Evolutionary conservation across 768 basidiomycete genomes (phyloP).

Genomic region (Crassisporium funariophilum): DNA sequence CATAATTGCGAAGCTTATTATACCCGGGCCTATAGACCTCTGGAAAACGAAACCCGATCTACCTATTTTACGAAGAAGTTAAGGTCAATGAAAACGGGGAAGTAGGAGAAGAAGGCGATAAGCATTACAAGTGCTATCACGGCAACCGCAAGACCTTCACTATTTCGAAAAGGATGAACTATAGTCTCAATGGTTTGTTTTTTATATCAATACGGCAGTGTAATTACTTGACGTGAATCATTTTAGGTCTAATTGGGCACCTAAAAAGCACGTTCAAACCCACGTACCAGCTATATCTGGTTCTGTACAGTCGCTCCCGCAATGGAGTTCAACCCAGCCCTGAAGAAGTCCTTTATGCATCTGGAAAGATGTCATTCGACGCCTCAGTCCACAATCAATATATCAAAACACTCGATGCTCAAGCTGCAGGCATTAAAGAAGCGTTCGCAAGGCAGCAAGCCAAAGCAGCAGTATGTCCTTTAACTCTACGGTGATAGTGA

Average conservation of each 20-base stretch:
- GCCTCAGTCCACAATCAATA: background rate
- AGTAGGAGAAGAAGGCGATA: background rate
- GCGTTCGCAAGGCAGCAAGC: conserved; percentile 1
- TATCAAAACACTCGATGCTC: background rate
- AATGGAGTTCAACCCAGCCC: background rate
- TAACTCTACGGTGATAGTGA: background rate
- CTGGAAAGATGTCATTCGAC: conserved; percentile 1
- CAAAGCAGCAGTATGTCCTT: conserved; percentile 2
- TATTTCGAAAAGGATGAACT: conserved; percentile 3
- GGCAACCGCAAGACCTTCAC: background rate
- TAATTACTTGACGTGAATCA: background rate
- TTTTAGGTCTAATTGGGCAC: conserved; percentile 4
- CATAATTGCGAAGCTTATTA: background rate
- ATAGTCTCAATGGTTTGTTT: conserved; percentile 2
- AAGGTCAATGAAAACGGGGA: background rate
- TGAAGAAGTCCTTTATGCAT: conserved; percentile 2
- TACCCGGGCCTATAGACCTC: background rate
- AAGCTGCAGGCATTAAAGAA: conserved; percentile 1
- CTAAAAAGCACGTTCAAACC: background rate
- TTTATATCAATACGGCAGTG: background rate
- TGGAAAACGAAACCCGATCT: conserved; percentile 2
- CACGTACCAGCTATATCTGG: background rate
- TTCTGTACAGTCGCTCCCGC: background rate
- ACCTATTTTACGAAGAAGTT: conserved; percentile 2
- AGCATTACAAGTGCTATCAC: conserved; percentile 7